Evolutionary conservation across 768 basidiomycete species (phyloP), one percentile per base, ranked within the genome.

Genomic region (Rossbeevera mucosa): DNA sequence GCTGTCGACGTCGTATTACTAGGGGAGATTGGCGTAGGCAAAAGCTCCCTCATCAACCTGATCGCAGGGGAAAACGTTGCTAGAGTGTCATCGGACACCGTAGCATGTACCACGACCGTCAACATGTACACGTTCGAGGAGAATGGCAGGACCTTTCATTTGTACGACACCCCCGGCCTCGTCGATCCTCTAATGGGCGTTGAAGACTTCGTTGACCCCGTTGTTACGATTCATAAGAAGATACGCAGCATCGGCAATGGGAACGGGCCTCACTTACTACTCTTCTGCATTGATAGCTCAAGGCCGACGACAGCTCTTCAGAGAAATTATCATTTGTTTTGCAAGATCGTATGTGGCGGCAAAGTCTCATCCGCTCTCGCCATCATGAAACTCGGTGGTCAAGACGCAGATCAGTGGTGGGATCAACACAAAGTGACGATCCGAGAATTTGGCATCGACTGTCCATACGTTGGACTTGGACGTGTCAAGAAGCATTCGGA

Each of bases 21-120:
- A 7, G 72, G 66, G 5, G 66, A 64, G 44, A 55, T 47, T 13
- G 68, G 66, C 9, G 66, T 65, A 8, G 66, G 72, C 9, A 78
- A 78, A 58, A 76, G 75, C 53, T 74, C 73, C 0, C 60, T 77
- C 29, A 51, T 77, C 53, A 77, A 77, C 54, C 59, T 75, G 63
- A 54, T 78, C 22, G 51, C 53, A 8, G 60, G 57, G 21, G 5
- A 48, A 7, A 47, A 62, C 1, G 50, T 57, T 18, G 74, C 75
- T 2, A 28, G 42, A 2, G 64, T 67, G 21, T 74, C 73, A 2
- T 57, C 64, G 29, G 58, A 64, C 8, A 64, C 68, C 7, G 38
- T 57, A 7, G 71, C 70, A 3, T 73, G 68, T 48, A 78, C 76
- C 3, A 64, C 64, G 26, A 36, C 60, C 9, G 48, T 48, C 33